Evolutionary conservation across 768 basidiomycete species (phyloP).

Genomic region (Mycena alexandri): DNA sequence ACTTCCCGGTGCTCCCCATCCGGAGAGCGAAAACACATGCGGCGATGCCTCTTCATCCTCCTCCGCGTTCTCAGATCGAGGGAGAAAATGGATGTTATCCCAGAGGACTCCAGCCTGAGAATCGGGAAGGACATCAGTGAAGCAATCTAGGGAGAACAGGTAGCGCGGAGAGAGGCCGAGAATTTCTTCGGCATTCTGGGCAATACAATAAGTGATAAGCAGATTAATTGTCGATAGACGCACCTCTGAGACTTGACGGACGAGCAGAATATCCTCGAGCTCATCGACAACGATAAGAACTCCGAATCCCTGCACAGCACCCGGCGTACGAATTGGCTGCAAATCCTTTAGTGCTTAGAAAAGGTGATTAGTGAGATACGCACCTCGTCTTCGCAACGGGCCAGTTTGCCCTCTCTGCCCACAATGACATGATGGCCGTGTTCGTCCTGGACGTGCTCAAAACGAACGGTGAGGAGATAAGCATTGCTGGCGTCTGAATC

Average conservation of each 20-base stretch:
- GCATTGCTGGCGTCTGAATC: constrained; percentile 40
- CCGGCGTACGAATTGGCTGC: constrained; percentile 85
- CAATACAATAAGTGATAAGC: background rate
- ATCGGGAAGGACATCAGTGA: constrained; percentile 77
- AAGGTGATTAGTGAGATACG: constrained; percentile 15
- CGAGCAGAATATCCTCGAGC: constrained; percentile 65
- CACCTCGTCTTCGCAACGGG: constrained; percentile 84
- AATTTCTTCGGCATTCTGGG: constrained; percentile 78
- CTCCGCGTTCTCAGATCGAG: constrained; percentile 60
- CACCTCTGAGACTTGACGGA: constrained; percentile 87
- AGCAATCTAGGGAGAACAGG: constrained; percentile 79
- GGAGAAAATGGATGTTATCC: constrained; percentile 80
- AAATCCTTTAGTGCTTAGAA: background rate
- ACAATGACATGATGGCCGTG: constrained; percentile 79
- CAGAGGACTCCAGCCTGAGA: constrained; percentile 75
- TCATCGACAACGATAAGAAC: constrained; percentile 81
- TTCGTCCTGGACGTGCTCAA: constrained; percentile 71
- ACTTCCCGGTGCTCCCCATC: constrained; percentile 77
- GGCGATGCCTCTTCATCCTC: constrained; percentile 61
- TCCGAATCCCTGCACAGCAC: constrained; percentile 86
- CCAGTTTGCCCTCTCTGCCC: constrained; percentile 75
- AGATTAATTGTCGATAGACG: constrained; percentile 24
- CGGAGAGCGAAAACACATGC: constrained; percentile 78
- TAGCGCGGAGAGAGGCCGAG: constrained; percentile 78
- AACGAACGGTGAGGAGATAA: constrained; percentile 72